Conservation (phyloP, 1,284 basidiomycete genomes). For the Sanghuangporus sanghuang region DNA sequence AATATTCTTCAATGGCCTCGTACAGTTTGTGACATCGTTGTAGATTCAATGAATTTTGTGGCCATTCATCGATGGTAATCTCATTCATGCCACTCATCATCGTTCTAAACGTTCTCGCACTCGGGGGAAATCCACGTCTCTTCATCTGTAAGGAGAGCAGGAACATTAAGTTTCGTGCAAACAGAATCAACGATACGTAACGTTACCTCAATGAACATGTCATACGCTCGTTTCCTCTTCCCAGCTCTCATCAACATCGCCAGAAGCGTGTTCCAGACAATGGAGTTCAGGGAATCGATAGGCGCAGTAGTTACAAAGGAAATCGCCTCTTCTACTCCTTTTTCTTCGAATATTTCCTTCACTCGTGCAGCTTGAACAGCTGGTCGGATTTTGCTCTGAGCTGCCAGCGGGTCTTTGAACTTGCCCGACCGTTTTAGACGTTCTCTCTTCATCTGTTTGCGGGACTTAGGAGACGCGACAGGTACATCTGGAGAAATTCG, state of each 20-base stretch:
- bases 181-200: conserved; percentile 14
- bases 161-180: neutral
- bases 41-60: conserved; percentile 49
- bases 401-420: neutral
- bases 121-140: conserved; percentile 65
- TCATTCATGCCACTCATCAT: conserved; percentile 55
- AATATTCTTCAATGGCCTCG: conserved; percentile 44
- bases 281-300: conserved; percentile 60
- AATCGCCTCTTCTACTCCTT: conserved; percentile 55
- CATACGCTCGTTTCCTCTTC: conserved; percentile 51
- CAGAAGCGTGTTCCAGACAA: conserved; percentile 73
- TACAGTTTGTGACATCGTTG: conserved; percentile 54
- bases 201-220: conserved; percentile 62
- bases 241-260: conserved; percentile 49
- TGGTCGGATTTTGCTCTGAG: neutral
- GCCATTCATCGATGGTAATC: conserved; percentile 48
- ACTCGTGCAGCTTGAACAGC: conserved; percentile 26
- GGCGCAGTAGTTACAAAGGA: conserved; percentile 57
- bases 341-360: conserved; percentile 46
- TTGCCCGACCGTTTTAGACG: neutral
- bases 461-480: neutral
- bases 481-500: neutral
- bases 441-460: neutral
- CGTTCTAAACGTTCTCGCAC: conserved; percentile 56
- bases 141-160: conserved; percentile 57